Percentiles rank a stretch among this genome's conserved stretches.
Conservation (phyloP, 2,329 filamentous ascomycete genomes). For the Aspergillus sp. region DNA sequence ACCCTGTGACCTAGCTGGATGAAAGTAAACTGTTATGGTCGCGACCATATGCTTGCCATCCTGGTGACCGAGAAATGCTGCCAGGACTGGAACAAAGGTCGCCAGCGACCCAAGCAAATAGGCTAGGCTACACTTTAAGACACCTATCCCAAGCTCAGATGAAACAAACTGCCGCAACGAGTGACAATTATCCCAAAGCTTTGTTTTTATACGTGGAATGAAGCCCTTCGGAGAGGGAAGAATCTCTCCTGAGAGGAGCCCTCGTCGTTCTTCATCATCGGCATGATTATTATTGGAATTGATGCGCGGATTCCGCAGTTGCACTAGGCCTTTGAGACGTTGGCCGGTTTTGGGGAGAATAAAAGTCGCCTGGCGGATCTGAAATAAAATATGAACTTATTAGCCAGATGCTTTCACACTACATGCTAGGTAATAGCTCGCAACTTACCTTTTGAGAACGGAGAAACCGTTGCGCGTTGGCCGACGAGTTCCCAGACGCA, state of each 20-base stretch:
- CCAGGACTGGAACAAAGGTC: conserved; percentile 75
- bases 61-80: conserved; percentile 72
- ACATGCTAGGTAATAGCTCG: background rate
- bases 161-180: conserved; percentile 60
- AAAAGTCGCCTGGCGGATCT: conserved; percentile 82
- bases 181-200: conserved; percentile 37
- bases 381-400: conserved; percentile 10
- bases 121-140: conserved; percentile 87
- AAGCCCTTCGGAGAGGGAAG: conserved; percentile 15
- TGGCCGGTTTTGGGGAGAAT: conserved; percentile 85
- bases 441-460: conserved; percentile 34
- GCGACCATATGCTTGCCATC: conserved; percentile 94
- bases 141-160: conserved; percentile 73
- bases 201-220: conserved; percentile 20
- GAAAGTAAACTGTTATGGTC: conserved; percentile 92
- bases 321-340: conserved; percentile 76
- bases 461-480: conserved; percentile 31
- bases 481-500: conserved; percentile 29
- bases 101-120: conserved; percentile 84
- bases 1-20: conserved; percentile 80
- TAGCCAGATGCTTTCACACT: background rate
- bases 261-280: conserved; percentile 38
- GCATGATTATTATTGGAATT: conserved; percentile 27
- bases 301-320: conserved; percentile 60
- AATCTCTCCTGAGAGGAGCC: conserved; percentile 31